Conservation (phyloP, 202 grass and related monocot species). For the Carex arenaria region DNA sequence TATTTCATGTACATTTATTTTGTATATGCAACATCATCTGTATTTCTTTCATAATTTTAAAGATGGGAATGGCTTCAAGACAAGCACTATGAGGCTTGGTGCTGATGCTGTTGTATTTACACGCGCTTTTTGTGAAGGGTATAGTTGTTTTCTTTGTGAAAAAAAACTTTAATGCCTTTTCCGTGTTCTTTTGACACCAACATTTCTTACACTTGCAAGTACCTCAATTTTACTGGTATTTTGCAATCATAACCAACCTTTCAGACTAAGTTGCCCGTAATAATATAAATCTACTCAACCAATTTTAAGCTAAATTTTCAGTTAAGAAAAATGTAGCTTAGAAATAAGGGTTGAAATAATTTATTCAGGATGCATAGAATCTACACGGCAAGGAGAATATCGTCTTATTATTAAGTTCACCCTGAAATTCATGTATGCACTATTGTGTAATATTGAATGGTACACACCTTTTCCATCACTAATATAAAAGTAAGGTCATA, state of each 20-base stretch:
- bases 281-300: not conserved
- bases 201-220: not conserved
- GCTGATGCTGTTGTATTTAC: constrained; percentile 92
- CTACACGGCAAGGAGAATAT: not conserved
- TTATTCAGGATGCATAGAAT: not conserved
- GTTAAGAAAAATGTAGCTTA: not conserved
- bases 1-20: not conserved
- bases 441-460: not conserved
- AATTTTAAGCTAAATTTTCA: not conserved
- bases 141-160: constrained; percentile 21
- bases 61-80: constrained; percentile 99
- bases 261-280: not conserved
- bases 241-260: not conserved
- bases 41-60: constrained; percentile 22
- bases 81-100: constrained; percentile 98
- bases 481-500: not conserved
- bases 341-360: constrained; percentile 3
- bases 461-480: not conserved
- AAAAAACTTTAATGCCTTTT: not conserved
- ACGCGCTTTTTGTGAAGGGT: constrained; percentile 57
- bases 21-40: constrained; percentile 8
- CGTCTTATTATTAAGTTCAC: not conserved
- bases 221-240: not conserved
- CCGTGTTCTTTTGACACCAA: not conserved
- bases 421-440: constrained; percentile 1